Evolutionary conservation across 129 eudicot species (phyloP).

Genomic region (Cynara cardunculus): DNA sequence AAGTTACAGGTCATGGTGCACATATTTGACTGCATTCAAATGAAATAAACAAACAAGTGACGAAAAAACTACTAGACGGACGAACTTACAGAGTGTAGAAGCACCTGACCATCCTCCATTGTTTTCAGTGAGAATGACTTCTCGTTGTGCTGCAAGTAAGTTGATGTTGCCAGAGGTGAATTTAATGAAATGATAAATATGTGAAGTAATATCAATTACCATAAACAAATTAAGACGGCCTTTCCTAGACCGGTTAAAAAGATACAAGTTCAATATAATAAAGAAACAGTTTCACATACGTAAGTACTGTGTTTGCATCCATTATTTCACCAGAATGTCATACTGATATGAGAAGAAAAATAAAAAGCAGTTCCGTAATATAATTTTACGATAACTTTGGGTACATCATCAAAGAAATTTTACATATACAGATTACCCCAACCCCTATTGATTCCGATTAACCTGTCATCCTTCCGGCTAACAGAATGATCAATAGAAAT

Average conservation of each 20-base stretch:
- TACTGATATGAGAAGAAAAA: too few relatives aligned
- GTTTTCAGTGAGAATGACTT: slow-evolving; percentile 82
- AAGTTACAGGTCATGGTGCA: not conserved
- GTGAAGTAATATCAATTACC: not conserved
- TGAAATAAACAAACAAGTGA: not conserved
- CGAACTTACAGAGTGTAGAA: slow-evolving; percentile 69
- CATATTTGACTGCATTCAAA: not conserved
- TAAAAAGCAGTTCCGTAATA: too few relatives aligned
- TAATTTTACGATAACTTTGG: too few relatives aligned
- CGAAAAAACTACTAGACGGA: not conserved
- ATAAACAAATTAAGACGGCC: not conserved
- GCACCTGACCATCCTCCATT: slow-evolving; percentile 96
- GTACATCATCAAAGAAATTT: too few relatives aligned
- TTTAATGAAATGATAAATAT: slow-evolving; percentile 3
- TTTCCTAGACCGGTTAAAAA: not conserved
- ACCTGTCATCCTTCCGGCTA: too few relatives aligned
- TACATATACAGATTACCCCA: too few relatives aligned
- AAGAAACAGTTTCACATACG: not conserved
- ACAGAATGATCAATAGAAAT: too few relatives aligned
- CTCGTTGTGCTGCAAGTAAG: slow-evolving; percentile 72
- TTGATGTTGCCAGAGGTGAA: slow-evolving; percentile 1
- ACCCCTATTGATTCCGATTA: too few relatives aligned
- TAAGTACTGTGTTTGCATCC: not conserved
- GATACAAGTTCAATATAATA: not conserved
- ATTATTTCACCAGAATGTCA: too few relatives aligned